Base-by-base conservation (phyloP, 2,329 filamentous ascomycete species). In the Sclerotinia glacialis region DNA sequence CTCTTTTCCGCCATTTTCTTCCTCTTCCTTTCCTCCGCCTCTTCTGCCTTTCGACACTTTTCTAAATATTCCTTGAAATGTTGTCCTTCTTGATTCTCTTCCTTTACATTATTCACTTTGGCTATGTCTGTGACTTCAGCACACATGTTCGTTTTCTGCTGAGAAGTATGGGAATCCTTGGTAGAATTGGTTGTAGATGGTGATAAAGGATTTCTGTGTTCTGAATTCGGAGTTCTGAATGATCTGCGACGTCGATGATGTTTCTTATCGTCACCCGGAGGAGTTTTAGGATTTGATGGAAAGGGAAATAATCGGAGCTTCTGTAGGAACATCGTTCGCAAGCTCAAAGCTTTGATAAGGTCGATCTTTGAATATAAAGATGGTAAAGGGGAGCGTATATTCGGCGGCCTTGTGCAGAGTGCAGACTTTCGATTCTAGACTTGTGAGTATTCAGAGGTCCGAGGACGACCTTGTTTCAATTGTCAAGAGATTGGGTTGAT, bases 1-100 rank as follows among this genome's bases (percentile, higher is more conserved):
- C 79, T 78, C 61, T 78, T 80, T 71, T 78, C 68, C 5, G 73
- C 74, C 67, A 78, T 78, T 67, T 77, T 78, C 46, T 77, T 69
- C 64, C 77, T 69, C 72, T 63, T 66, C 49, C 28, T 62, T 28
- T 66, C 64, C 11, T 66, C 47, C 40, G 34, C 58, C 28, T 66
- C 64, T 11, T 66, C 58, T 50, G 23, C 49, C 28, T 63, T 63
- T 18, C 40, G 47, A 42, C 58, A 62, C 49, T 66, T 66, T 23
- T 66, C 64, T 16, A 66, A 28, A 66, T 62, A 66, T 49, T 66
- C 64, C 5, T 21, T 40, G 7, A 62, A 66, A 2, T 66, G 58
- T 18, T 31, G 46, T 44, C 58, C 46, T 40, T 66, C 64, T 44
- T 63, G 14, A 16, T 49, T 31, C 7, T 55, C 47, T 12, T 55